Evolutionary conservation across 495 filamentous ascomycete species (phyloP), one percentile per base, ranked within the genome.

Genomic region (Acidomyces sp.): DNA sequence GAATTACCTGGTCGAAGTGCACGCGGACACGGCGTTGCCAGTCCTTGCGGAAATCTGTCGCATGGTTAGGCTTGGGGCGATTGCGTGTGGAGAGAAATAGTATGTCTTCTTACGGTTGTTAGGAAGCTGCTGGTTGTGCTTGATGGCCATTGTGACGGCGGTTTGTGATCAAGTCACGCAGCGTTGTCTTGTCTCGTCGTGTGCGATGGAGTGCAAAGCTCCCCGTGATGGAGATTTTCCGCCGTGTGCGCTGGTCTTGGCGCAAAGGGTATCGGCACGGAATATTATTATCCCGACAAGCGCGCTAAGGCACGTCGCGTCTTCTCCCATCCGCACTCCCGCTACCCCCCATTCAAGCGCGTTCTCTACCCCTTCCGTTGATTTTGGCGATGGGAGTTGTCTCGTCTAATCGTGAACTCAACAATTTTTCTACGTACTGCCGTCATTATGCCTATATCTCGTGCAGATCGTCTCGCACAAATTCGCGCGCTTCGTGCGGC

Each of bases 101-200:
- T 5, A 37, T n/a, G 34, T 4, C 30, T 11, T 70, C 82, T 69
- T 71, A 92, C 84, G 90, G 77, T 90, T 93, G 78, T 92, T 78
- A 61, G 76, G 87, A 69, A 97, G 81, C 74, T 90, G 81, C 76
- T 97, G 85, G 69, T 97, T 97, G 78, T 95, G 88, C 75, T 93
- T 93, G 82, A 97, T 94, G 74, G 90, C 34, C 53, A 51, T 51
- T 13, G 37, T 51, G 40, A 11, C 46, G 48, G 48, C 41, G 18
- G 23, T 34, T 28, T 21, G 27, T 43, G 39, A 23, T 9, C 15
- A 19, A 13, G 27, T 12, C 4, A 6, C n/a, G n/a, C n/a, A n/a
- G n/a, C n/a, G n/a, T n/a, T n/a, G n/a, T n/a, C n/a, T n/a, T n/a
- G n/a, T n/a, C n/a, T n/a, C n/a, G n/a, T n/a, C n/a, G n/a, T n/a